phyloP scores from a whole-genome alignment of 768 basidiomycete genomes.

The Rhodocollybia butyracea region DNA sequence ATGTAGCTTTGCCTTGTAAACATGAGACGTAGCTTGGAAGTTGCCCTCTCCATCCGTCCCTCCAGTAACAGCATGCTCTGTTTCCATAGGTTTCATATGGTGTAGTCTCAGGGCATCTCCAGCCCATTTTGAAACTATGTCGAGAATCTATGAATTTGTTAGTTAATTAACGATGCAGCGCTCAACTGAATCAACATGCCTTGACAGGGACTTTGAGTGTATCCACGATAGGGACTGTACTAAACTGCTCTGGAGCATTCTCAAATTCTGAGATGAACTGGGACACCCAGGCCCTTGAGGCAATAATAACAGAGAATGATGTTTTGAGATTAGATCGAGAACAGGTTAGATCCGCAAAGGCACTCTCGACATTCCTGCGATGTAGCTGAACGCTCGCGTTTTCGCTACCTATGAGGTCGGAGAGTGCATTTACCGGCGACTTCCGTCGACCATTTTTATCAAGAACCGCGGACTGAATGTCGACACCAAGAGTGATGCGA shows the following conservation, averaged over 20 bases:
- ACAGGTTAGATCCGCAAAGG: slow-evolving; percentile 36
- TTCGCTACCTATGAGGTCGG: slow-evolving; percentile 34
- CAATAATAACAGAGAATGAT: slow-evolving; percentile 27
- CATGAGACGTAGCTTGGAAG: slow-evolving; percentile 27
- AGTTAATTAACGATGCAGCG: neutral
- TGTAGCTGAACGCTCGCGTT: slow-evolving; percentile 27
- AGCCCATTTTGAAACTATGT: slow-evolving; percentile 42
- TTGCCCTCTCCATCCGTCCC: slow-evolving; percentile 23
- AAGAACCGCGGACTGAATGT: slow-evolving; percentile 54
- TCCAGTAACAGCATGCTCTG: slow-evolving; percentile 37
- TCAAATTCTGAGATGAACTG: slow-evolving; percentile 40
- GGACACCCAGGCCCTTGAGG: slow-evolving; percentile 47
- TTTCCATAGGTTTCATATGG: slow-evolving; percentile 41
- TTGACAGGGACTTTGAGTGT: slow-evolving; percentile 20
- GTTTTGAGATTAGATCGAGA: slow-evolving; percentile 21
- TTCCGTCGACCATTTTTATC: slow-evolving; percentile 28
- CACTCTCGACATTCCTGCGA: slow-evolving; percentile 30
- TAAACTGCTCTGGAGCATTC: slow-evolving; percentile 40
- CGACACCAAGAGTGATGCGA: slow-evolving; percentile 46
- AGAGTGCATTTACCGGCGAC: slow-evolving; percentile 39
- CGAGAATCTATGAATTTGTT: slow-evolving; percentile 28
- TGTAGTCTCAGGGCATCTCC: slow-evolving; percentile 44
- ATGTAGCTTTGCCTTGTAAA: slow-evolving; percentile 35
- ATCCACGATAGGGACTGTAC: slow-evolving; percentile 40
- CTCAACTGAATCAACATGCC: slow-evolving; percentile 26